A percentile compares a stretch with the other conserved stretches of the same genome.
Conservation (phyloP, 768 basidiomycete species). For the Cystofilobasidium capitatum region DNA sequence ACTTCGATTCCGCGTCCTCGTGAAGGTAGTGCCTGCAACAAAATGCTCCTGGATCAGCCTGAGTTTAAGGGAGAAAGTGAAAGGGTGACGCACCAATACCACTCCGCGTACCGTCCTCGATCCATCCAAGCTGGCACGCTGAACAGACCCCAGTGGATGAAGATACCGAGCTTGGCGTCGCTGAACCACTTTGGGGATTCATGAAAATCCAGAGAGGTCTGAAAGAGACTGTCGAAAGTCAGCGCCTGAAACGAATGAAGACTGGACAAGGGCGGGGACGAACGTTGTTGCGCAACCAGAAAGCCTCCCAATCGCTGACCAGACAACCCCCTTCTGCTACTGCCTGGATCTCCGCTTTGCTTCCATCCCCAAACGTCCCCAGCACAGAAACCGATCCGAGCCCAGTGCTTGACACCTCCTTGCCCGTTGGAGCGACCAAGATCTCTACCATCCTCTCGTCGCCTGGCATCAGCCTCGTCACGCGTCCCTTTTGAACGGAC, state of each 20-base stretch:
- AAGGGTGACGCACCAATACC: constrained; percentile 43
- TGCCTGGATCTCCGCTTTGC: constrained; percentile 35
- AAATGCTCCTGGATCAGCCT: background rate
- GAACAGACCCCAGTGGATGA: constrained; percentile 44
- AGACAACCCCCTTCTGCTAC: constrained; percentile 25
- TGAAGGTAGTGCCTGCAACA: constrained; percentile 31
- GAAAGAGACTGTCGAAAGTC: background rate
- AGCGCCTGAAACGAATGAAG: no score
- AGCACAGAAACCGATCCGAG: background rate
- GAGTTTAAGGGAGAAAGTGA: constrained; percentile 25
- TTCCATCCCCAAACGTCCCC: constrained; percentile 37
- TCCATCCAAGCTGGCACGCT: constrained; percentile 30
- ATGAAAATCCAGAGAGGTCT: constrained; percentile 37
- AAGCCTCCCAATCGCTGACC: constrained; percentile 39
- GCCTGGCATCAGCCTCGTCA: constrained; percentile 44
- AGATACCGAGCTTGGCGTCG: constrained; percentile 42
- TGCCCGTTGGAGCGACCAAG: constrained; percentile 2
- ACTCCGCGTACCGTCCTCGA: constrained; percentile 46
- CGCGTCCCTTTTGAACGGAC: background rate
- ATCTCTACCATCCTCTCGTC: constrained; percentile 51
- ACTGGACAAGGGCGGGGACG: background rate
- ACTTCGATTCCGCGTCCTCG: background rate
- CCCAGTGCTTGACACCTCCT: no score
- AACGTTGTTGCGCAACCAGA: constrained; percentile 41
- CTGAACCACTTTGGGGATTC: constrained; percentile 54